Conservation (phyloP, 1,284 basidiomycete species). For the Pseudozyma sp. region DNA sequence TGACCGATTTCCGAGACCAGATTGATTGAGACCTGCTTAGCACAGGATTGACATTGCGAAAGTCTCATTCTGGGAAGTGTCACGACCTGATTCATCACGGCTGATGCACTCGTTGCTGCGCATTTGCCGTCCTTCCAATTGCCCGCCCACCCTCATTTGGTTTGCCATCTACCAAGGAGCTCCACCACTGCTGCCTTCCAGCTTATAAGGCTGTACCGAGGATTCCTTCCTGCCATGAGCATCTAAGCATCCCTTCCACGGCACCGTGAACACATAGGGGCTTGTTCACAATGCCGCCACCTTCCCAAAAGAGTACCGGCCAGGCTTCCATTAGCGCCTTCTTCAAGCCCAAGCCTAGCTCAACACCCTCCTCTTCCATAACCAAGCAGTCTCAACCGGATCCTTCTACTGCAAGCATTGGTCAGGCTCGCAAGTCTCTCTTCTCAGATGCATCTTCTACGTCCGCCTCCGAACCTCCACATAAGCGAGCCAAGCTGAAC, state of each 20-base stretch:
- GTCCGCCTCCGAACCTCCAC: constrained; percentile 24
- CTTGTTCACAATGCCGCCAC: constrained; percentile 14
- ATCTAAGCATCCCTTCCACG: neutral
- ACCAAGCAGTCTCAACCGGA: constrained; percentile 42
- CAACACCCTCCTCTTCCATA: constrained; percentile 1
- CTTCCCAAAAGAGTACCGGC: constrained; percentile 22
- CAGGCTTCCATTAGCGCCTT: constrained; percentile 55
- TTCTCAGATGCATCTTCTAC: constrained; percentile 12
- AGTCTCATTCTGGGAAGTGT: constrained; percentile 21
- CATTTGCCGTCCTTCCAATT: neutral
- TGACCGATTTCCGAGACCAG: constrained; percentile 7
- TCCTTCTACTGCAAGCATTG: constrained; percentile 8
- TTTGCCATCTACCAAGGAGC: neutral
- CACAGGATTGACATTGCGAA: too few relatives aligned
- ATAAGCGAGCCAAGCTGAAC: constrained; percentile 20
- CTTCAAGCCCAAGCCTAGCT: constrained; percentile 45
- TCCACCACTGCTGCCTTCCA: too few relatives aligned
- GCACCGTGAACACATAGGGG: constrained; percentile 1
- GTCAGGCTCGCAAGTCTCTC: constrained; percentile 6
- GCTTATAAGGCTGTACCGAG: neutral
- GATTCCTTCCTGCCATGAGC: neutral
- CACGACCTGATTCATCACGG: constrained; percentile 10
- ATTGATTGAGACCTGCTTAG: constrained; percentile 24
- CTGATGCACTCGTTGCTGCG: neutral
- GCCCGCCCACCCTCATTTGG: neutral